Conservation (phyloP, 805 yeast genomes). For the Starmerella stigmatis region DNA sequence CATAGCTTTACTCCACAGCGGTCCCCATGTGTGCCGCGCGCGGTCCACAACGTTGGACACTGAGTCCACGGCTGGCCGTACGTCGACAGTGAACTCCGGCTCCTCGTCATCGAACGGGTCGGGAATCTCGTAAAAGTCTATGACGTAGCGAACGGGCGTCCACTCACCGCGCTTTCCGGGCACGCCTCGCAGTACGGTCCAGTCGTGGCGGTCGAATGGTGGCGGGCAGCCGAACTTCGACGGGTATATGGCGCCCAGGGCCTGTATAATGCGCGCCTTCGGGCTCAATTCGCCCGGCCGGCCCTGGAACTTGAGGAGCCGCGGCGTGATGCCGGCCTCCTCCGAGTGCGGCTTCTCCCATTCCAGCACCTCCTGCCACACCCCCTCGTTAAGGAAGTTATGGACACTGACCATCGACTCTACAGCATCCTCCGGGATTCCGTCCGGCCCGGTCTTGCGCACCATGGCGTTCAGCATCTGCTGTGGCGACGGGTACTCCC, state of each 20-base stretch:
- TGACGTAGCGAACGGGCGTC: slow-evolving; percentile 76
- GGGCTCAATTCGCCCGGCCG: slow-evolving; percentile 83
- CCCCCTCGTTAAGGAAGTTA: slow-evolving; percentile 91
- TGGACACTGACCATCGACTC: slow-evolving; percentile 96
- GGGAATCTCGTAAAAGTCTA: slow-evolving; percentile 94
- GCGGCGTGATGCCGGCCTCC: slow-evolving; percentile 50
- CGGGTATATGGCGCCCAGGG: slow-evolving; percentile 63
- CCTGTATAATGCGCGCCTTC: slow-evolving; percentile 60
- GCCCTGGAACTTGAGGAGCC: slow-evolving; percentile 79
- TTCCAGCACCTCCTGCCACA: slow-evolving; percentile 85
- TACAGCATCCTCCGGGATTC: slow-evolving; percentile 88
- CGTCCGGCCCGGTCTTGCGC: slow-evolving; percentile 65
- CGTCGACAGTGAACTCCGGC: slow-evolving; percentile 88
- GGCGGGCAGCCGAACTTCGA: slow-evolving; percentile 59
- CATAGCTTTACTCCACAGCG: slow-evolving; percentile 61
- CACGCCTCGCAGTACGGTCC: slow-evolving; percentile 72
- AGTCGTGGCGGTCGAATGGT: slow-evolving; percentile 97
- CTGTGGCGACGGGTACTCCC: slow-evolving; percentile 99
- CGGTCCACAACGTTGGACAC: slow-evolving; percentile 57
- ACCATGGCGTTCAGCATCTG: slow-evolving; percentile 98
- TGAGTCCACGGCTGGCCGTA: slow-evolving; percentile 85
- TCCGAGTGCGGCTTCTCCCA: slow-evolving; percentile 77
- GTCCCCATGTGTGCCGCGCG: slow-evolving; percentile 53
- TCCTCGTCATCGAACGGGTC: slow-evolving; percentile 51
- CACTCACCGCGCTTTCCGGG: slow-evolving; percentile 34